Evolutionary conservation across 116 monocot species (phyloP).

Genomic region (Dioscorea cayenensis): DNA sequence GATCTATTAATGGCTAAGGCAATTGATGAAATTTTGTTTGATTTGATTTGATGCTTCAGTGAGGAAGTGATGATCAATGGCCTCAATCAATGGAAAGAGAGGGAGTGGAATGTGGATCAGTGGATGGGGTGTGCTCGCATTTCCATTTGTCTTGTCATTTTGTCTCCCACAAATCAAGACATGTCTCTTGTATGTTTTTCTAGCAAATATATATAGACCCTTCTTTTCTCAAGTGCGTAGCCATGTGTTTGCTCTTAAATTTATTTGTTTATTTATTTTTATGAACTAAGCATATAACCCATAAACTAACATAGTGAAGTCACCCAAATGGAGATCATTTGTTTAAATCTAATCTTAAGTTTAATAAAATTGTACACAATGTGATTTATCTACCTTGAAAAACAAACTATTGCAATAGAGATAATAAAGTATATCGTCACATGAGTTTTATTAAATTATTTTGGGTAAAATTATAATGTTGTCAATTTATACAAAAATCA

Average conservation of each 20-base stretch:
- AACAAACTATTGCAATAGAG: too few relatives aligned
- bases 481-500: neutral
- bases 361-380: too few relatives aligned
- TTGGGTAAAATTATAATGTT: too few relatives aligned
- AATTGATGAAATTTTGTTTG: neutral
- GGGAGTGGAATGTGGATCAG: neutral
- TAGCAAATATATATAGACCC: neutral
- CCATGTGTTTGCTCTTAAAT: neutral
- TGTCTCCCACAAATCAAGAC: neutral
- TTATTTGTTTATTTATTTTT: neutral
- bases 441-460: too few relatives aligned
- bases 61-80: neutral
- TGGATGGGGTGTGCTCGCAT: neutral
- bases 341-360: too few relatives aligned
- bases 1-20: neutral
- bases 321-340: too few relatives aligned
- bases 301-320: too few relatives aligned
- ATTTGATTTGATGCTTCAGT: conserved; percentile 9
- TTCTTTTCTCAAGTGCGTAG: neutral
- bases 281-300: too few relatives aligned
- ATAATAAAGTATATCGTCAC: too few relatives aligned
- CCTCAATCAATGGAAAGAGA: neutral
- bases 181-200: neutral
- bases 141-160: neutral
- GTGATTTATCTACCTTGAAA: too few relatives aligned